Evolutionary conservation across 192 early-diverging fungal genomes (phyloP).

Genomic region (Linnemannia exigua): DNA sequence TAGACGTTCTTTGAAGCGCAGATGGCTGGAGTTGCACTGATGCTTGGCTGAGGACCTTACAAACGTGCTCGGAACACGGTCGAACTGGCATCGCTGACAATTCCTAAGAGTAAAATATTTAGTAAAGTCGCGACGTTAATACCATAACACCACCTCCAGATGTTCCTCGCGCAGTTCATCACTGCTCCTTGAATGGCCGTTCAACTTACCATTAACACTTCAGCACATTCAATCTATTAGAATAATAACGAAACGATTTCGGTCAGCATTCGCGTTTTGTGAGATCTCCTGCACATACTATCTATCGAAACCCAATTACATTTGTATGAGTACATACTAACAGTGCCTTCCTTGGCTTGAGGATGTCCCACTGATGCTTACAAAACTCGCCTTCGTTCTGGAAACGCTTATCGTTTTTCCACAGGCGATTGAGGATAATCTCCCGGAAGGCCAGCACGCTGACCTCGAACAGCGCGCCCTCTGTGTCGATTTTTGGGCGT

Average conservation of each 20-base stretch:
- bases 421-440: constrained; percentile 37
- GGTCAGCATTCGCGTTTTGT: neutral
- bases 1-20: constrained; percentile 22
- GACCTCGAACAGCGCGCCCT: constrained; percentile 27
- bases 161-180: neutral
- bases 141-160: neutral
- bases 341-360: constrained; percentile 12
- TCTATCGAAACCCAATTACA: neutral
- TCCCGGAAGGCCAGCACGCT: constrained; percentile 48
- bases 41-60: constrained; percentile 23
- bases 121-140: neutral
- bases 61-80: constrained; percentile 40
- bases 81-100: constrained; percentile 19
- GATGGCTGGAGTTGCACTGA: constrained; percentile 28
- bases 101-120: constrained; percentile 20
- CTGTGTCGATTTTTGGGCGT: constrained; percentile 1
- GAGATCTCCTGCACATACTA: too few relatives aligned
- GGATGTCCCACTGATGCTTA: constrained; percentile 46
- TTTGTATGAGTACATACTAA: constrained; percentile 15
- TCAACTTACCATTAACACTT: constrained; percentile 22
- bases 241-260: neutral
- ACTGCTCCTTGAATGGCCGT: neutral
- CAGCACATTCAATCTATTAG: constrained; percentile 45
- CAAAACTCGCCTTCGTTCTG: constrained; percentile 51
- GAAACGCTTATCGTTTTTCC: constrained; percentile 35